Percentiles rank a stretch among this genome's conserved stretches.
Conservation (phyloP, 371 early-diverging fungal genomes). For the Zychaea mexicana region DNA sequence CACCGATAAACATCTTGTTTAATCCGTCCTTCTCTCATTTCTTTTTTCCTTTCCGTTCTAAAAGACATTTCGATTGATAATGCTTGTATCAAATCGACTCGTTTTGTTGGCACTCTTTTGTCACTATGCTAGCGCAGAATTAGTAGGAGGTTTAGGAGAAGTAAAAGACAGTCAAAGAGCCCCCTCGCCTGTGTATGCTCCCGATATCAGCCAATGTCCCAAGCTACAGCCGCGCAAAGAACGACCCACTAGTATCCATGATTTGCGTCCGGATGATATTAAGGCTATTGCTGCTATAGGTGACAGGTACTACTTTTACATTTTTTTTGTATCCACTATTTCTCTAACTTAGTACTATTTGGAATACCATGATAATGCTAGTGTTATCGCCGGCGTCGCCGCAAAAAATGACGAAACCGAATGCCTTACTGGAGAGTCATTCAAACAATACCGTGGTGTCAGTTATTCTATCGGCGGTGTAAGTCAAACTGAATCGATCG, state of each 20-base stretch:
- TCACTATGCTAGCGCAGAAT: too few species aligned
- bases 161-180: too few species aligned
- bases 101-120: too few species aligned
- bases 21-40: too few species aligned
- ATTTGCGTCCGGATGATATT: conserved; percentile 21
- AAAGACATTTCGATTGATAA: too few species aligned
- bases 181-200: neutral
- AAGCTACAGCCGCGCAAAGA: neutral
- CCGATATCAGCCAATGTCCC: conserved; percentile 4
- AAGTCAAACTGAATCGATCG: too few species aligned
- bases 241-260: conserved; percentile 17
- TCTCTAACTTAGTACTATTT: neutral
- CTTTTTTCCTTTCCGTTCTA: too few species aligned
- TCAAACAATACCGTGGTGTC: conserved; percentile 35
- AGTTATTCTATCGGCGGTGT: conserved; percentile 39
- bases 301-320: conserved; percentile 31
- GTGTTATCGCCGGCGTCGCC: conserved; percentile 34
- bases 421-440: conserved; percentile 13
- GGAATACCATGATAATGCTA: too few species aligned
- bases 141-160: too few species aligned
- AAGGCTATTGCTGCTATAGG: conserved; percentile 22
- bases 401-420: conserved; percentile 25
- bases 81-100: too few species aligned
- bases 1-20: too few species aligned
- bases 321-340: neutral